Evolutionary conservation across 2,329 filamentous ascomycete species (phyloP), one percentile per base, ranked within the genome.

Genomic region (Cercospora citrullina): DNA sequence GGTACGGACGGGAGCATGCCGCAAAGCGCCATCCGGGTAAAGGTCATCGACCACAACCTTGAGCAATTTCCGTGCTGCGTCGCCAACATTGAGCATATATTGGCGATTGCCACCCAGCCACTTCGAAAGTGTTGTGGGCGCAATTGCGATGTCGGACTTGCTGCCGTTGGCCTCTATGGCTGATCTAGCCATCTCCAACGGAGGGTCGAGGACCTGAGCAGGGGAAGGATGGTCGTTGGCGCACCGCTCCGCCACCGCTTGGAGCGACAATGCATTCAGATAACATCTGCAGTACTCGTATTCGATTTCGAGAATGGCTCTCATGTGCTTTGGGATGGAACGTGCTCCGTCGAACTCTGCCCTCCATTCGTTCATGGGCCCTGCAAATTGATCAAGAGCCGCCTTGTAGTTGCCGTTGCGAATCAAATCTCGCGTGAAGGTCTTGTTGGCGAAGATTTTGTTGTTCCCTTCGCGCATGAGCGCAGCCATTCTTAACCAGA

Each of bases 201-300:
- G 74, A 8, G 73, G 75, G 23, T 75, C 74, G 14, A 76, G 62
- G n/a, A 72, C 70, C 33, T 73, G 71, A n/a, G 71, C 67, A 4
- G 71, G 70, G 4, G 71, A 80, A 9, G 80, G 80, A 76, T 89
- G 89, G 71, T 94, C 91, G 69, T 87, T 93, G 6, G 93, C 94
- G 80, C 92, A 97, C 68, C 94, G 88, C 80, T 97, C 94, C 5
- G 98, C 93, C 3, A 98, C 93, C 23, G 95, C 95, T 80, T 99
- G 95, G 1, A 99, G 83, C 2, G 94, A 94, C 1, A 99, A 84
- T 0, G 94, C 97, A 79, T 98, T 97, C 81, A 97, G 87, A 77
- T 98, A 98, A 61, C 97, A 91, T 75, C 94, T 88, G 28, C 94
- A 93, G 77, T 97, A 97, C 76, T 98, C 93, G 76, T 95, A 97